A percentile compares a stretch with the other conserved stretches of the same genome.
phyloP scores from a whole-genome alignment of 257 asterid species.

The Penstemon davidsonii region DNA sequence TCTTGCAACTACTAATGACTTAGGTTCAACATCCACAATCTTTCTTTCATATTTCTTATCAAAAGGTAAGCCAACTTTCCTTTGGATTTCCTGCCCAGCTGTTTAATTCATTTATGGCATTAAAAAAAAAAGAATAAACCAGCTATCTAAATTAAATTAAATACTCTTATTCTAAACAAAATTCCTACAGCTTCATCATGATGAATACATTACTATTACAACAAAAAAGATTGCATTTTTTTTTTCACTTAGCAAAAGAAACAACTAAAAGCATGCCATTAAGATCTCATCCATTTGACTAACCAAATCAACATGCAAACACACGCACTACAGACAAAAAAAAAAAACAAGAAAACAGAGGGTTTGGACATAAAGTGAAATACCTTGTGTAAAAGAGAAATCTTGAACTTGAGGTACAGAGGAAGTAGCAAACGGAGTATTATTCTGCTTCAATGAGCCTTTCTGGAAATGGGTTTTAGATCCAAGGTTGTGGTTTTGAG shows the following conservation, averaged over 20 bases:
- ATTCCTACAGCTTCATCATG: too few relatives aligned
- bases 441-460: constrained; percentile 36
- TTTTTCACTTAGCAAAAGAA: constrained; percentile 2
- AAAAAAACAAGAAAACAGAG: constrained; percentile 2
- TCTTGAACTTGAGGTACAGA: constrained; percentile 52
- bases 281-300: not conserved
- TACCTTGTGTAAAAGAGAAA: constrained; percentile 56
- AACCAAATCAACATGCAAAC: constrained; percentile 17
- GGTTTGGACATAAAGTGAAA: not conserved
- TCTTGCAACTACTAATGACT: constrained; percentile 56
- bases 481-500: constrained; percentile 50
- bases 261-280: not conserved
- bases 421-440: constrained; percentile 49
- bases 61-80: constrained; percentile 26
- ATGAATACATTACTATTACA: not conserved
- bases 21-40: constrained; percentile 29
- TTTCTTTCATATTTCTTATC: constrained; percentile 42
- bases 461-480: constrained; percentile 58
- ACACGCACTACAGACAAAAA: not conserved
- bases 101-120: constrained; percentile 17
- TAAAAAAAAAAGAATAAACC: constrained; percentile 5
- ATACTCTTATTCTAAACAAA: too few relatives aligned
- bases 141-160: too few relatives aligned
- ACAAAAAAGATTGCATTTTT: not conserved
- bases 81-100: constrained; percentile 31